A percentile compares a stretch with the other conserved stretches of the same genome.
Conservation (phyloP, 805 yeast genomes). For the Zygoascus biomembranicola region DNA sequence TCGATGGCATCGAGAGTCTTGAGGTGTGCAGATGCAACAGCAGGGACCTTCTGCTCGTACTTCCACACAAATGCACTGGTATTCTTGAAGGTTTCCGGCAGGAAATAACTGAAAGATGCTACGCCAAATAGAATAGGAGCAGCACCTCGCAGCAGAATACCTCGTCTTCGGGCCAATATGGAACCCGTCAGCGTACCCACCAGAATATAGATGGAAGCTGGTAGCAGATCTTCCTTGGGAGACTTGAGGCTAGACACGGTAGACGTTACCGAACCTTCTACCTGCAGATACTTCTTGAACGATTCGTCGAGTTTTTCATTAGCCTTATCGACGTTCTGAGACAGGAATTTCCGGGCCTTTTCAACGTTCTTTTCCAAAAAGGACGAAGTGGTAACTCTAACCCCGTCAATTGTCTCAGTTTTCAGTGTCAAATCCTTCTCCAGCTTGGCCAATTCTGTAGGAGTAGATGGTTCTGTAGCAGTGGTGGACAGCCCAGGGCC, state of each 20-base stretch:
- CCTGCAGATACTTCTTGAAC: slow-evolving; percentile 42
- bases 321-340: slow-evolving; percentile 28
- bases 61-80: slow-evolving; percentile 50
- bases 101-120: slow-evolving; percentile 56
- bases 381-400: slow-evolving; percentile 45
- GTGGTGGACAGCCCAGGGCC: slow-evolving; percentile 10
- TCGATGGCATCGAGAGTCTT: slow-evolving; percentile 39
- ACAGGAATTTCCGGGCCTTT: slow-evolving; percentile 38
- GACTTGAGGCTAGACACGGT: slow-evolving; percentile 59
- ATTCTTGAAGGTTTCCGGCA: slow-evolving; percentile 65
- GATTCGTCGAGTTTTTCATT: slow-evolving; percentile 38
- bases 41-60: slow-evolving; percentile 56
- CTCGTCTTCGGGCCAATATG: slow-evolving; percentile 61
- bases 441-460: slow-evolving; percentile 8
- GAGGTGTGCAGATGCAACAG: slow-evolving; percentile 55
- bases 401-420: slow-evolving; percentile 41
- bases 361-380: slow-evolving; percentile 42
- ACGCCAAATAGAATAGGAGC: slow-evolving; percentile 56
- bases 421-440: slow-evolving; percentile 12
- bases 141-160: slow-evolving; percentile 43
- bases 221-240: slow-evolving; percentile 59
- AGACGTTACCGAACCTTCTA: slow-evolving; percentile 55
- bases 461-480: slow-evolving; percentile 7
- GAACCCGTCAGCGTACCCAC: slow-evolving; percentile 68
- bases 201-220: slow-evolving; percentile 59